A percentile compares a stretch with the other conserved stretches of the same genome.
Conservation (phyloP, 208 protist species). For the Leishmania guyanensis region DNA sequence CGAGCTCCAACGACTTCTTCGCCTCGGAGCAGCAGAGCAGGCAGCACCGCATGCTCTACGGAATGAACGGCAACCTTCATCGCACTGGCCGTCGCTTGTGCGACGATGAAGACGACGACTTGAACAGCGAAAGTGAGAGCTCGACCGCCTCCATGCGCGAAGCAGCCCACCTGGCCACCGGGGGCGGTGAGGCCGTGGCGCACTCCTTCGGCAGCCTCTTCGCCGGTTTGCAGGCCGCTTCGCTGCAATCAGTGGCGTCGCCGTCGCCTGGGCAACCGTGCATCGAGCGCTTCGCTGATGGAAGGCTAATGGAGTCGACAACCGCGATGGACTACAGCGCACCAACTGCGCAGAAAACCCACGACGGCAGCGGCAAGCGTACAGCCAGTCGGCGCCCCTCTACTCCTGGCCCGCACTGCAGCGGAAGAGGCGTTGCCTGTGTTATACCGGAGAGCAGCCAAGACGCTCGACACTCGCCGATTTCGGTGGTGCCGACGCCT, state of each 20-base stretch:
- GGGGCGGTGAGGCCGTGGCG: neutral
- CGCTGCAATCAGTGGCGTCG: neutral
- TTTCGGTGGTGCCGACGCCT: neutral
- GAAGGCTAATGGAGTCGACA: neutral
- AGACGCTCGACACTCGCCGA: neutral
- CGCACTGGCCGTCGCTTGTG: neutral
- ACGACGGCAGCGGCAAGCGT: neutral
- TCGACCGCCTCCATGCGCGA: slow-evolving; percentile 9
- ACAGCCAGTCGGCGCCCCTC: neutral
- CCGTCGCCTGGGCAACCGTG: neutral
- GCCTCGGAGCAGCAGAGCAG: neutral
- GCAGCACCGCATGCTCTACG: neutral
- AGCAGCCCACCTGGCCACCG: neutral
- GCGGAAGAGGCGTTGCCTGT: neutral
- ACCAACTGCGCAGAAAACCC: neutral
- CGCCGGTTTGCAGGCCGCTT: neutral
- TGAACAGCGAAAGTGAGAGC: neutral
- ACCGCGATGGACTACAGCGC: neutral
- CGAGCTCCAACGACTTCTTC: slow-evolving; percentile 1
- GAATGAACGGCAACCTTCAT: neutral
- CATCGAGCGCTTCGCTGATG: neutral
- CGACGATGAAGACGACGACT: neutral
- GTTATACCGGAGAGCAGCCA: neutral
- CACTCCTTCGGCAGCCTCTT: slow-evolving; percentile 13
- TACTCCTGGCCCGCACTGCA: neutral